Conservation (phyloP, 805 yeast genomes). For the Cyberlindnera subsufficiens region DNA sequence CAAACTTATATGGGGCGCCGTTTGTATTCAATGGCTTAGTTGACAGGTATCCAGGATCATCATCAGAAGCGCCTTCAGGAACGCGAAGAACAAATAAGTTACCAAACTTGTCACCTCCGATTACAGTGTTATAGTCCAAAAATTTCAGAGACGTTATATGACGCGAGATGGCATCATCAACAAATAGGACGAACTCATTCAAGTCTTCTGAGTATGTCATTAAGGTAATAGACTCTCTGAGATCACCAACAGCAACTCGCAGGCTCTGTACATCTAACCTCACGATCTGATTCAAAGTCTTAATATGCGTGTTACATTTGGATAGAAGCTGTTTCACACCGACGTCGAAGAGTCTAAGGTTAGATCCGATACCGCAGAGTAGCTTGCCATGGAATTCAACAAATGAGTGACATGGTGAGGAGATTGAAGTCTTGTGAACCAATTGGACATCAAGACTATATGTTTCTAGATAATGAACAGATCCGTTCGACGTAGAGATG, state of each 20-base stretch:
- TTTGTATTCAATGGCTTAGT: slow-evolving; percentile 32
- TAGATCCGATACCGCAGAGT: slow-evolving; percentile 49
- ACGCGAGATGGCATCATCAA: slow-evolving; percentile 64
- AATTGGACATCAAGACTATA: slow-evolving; percentile 37
- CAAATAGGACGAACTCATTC: slow-evolving; percentile 54
- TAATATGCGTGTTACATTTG: slow-evolving; percentile 47
- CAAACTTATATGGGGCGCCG: slow-evolving; percentile 49
- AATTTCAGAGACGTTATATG: slow-evolving; percentile 55
- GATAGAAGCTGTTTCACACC: slow-evolving; percentile 78
- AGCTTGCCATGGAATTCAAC: slow-evolving; percentile 52
- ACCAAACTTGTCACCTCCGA: slow-evolving; percentile 88
- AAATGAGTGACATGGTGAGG: slow-evolving; percentile 42
- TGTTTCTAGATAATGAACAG: slow-evolving; percentile 19
- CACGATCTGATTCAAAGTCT: slow-evolving; percentile 43
- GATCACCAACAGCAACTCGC: slow-evolving; percentile 67
- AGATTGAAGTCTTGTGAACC: slow-evolving; percentile 57
- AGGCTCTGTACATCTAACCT: slow-evolving; percentile 45
- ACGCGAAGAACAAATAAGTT: slow-evolving; percentile 64
- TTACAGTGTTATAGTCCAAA: slow-evolving; percentile 70
- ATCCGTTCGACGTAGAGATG: slow-evolving; percentile 34
- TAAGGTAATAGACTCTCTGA: slow-evolving; percentile 57
- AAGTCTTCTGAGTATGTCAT: slow-evolving; percentile 42
- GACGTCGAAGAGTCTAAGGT: slow-evolving; percentile 57
- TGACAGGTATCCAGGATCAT: slow-evolving; percentile 33
- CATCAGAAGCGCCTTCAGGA: slow-evolving; percentile 47